Evolutionary conservation across 768 basidiomycete species (phyloP).

Genomic region (Clitopilus passeckerianus): DNA sequence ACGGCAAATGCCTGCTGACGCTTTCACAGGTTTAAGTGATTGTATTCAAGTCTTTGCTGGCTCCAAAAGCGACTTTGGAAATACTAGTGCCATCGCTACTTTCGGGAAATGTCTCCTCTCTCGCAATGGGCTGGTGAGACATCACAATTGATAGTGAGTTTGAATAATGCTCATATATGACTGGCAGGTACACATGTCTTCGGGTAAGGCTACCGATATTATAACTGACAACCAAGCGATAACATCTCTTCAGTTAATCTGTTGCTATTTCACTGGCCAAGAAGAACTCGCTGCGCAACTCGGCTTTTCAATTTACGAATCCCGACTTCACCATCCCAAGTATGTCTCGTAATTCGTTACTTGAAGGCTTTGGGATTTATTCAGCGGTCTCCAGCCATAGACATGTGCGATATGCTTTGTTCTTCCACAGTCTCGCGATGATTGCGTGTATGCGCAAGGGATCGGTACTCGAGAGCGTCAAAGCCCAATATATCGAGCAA

Average conservation of each 20-base stretch:
- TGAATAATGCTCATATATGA: neutral
- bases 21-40: neutral
- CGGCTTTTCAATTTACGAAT: slow-evolving; percentile 59
- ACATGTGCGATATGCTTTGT: slow-evolving; percentile 62
- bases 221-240: neutral
- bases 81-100: neutral
- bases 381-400: slow-evolving; percentile 42
- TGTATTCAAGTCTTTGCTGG: neutral
- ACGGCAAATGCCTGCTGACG: neutral
- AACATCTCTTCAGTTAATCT: neutral
- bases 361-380: neutral
- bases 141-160: neutral
- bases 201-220: neutral
- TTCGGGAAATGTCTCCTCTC: neutral
- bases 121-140: neutral
- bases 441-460: slow-evolving; percentile 53
- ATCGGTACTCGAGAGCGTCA: slow-evolving; percentile 25
- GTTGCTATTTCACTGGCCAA: slow-evolving; percentile 43
- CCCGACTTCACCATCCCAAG: slow-evolving; percentile 61
- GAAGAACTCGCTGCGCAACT: slow-evolving; percentile 52
- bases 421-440: slow-evolving; percentile 68
- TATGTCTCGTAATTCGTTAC: slow-evolving; percentile 19
- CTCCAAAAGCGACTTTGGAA: neutral
- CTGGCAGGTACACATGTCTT: neutral
- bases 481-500: slow-evolving; percentile 45